Evolutionary conservation across 805 yeast genomes (phyloP).

Genomic region (Torulaspora microellipsoides): DNA sequence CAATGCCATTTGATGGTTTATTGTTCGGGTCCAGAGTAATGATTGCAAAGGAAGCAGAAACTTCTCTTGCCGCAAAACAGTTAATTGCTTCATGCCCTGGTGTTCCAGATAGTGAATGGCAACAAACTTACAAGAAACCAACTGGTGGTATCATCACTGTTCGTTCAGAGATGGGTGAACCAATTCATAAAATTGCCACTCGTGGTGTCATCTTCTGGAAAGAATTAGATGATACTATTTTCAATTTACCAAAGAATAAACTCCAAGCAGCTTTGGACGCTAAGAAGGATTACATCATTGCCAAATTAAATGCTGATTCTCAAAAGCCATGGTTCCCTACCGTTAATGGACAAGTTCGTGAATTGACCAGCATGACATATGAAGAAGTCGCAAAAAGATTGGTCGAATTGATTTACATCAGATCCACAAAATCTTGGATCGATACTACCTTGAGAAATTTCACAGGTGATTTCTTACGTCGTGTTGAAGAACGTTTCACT

Average conservation of each 20-base stretch:
- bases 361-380: slow-evolving; percentile 93
- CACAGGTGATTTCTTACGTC: slow-evolving; percentile 78
- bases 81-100: slow-evolving; percentile 90
- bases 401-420: slow-evolving; percentile 83
- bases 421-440: slow-evolving; percentile 78
- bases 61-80: slow-evolving; percentile 89
- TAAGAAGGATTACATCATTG: slow-evolving; percentile 82
- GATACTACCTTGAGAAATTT: slow-evolving; percentile 82
- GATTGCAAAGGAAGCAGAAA: slow-evolving; percentile 94
- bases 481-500: slow-evolving; percentile 96
- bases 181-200: slow-evolving; percentile 97
- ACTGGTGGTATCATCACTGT: slow-evolving; percentile 97
- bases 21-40: slow-evolving; percentile 94
- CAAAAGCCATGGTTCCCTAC: slow-evolving; percentile 98
- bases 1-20: slow-evolving; percentile 99
- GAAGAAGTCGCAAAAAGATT: slow-evolving; percentile 83
- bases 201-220: slow-evolving; percentile 97
- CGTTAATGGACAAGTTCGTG: slow-evolving; percentile 68
- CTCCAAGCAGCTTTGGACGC: slow-evolving; percentile 72
- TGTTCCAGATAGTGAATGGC: slow-evolving; percentile 88
- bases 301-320: slow-evolving; percentile 84
- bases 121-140: slow-evolving; percentile 86
- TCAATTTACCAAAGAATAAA: slow-evolving; percentile 85
- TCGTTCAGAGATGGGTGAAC: slow-evolving; percentile 99
- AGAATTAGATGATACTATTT: slow-evolving; percentile 91